Evolutionary conservation across 352 stramenopile genomes (phyloP).

Genomic region (Pythium insidiosum): DNA sequence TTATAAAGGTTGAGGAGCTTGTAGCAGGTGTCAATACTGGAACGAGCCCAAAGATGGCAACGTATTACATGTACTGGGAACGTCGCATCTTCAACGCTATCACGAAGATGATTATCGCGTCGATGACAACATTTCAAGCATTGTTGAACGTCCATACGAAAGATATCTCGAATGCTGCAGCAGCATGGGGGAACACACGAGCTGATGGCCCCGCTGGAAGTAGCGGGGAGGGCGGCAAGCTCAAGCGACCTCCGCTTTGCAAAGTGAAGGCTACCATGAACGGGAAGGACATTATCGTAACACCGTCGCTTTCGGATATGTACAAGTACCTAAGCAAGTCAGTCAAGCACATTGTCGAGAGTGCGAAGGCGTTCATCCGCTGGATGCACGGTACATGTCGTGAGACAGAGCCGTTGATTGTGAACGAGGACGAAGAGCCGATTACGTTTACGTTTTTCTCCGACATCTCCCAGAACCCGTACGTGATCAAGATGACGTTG

Average conservation of each 20-base stretch:
- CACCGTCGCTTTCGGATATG: slow-evolving; percentile 90
- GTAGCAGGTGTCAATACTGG: slow-evolving; percentile 91
- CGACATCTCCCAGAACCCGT: slow-evolving; percentile 92
- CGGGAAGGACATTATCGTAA: slow-evolving; percentile 93
- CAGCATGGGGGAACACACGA: slow-evolving; percentile 32
- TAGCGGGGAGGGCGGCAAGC: slow-evolving; percentile 61
- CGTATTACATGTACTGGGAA: slow-evolving; percentile 98
- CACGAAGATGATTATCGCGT: slow-evolving; percentile 94
- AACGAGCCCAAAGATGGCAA: slow-evolving; percentile 83
- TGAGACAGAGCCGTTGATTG: slow-evolving; percentile 80
- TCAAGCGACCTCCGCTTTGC: slow-evolving; percentile 85
- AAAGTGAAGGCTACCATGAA: slow-evolving; percentile 93
- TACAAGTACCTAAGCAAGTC: slow-evolving; percentile 95
- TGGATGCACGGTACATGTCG: slow-evolving; percentile 96
- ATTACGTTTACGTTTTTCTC: slow-evolving; percentile 93
- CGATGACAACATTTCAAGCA: slow-evolving; percentile 92
- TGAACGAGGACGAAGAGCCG: slow-evolving; percentile 92
- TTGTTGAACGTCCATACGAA: slow-evolving; percentile 88
- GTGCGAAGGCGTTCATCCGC: slow-evolving; percentile 89
- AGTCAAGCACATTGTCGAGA: slow-evolving; percentile 93
- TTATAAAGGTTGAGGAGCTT: slow-evolving; percentile 96
- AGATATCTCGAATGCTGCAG: slow-evolving; percentile 48
- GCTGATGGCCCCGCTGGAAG: no score
- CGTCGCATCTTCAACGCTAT: slow-evolving; percentile 95
- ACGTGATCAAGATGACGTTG: slow-evolving; percentile 94